These are phyloP conservation scores for Talaromyces rugulosus DNA, from an alignment of 2,329 filamentous ascomycete species.

Conservation along the genomic window DNA sequence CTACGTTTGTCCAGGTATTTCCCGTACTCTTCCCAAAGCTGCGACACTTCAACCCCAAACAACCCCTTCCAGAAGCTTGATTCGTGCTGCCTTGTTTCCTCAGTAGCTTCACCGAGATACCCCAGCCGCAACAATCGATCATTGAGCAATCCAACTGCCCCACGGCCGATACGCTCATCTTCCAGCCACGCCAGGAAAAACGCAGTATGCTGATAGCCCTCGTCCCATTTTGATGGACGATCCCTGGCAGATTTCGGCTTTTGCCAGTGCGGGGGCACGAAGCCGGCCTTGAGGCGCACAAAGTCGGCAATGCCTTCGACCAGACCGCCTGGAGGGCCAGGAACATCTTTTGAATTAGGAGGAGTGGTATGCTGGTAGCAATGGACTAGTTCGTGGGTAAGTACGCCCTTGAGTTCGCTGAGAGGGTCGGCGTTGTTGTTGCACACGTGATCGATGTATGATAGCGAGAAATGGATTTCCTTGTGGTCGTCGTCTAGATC, in stretches of 20 bases:
- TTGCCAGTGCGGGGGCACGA: slow-evolving; percentile 82
- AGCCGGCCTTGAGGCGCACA: slow-evolving; percentile 70
- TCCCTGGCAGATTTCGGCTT: slow-evolving; percentile 43
- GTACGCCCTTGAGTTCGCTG: slow-evolving; percentile 72
- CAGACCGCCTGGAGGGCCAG: slow-evolving; percentile 61
- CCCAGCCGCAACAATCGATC: slow-evolving; percentile 33
- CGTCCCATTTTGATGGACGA: slow-evolving; percentile 67
- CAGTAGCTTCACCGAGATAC: slow-evolving; percentile 26
- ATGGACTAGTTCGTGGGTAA: slow-evolving; percentile 92
- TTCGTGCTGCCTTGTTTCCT: background rate
- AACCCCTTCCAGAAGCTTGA: slow-evolving; percentile 42
- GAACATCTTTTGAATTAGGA: slow-evolving; percentile 28
- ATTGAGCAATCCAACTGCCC: slow-evolving; percentile 59
- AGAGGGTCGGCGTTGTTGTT: slow-evolving; percentile 23
- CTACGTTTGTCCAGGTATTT: slow-evolving; percentile 38
- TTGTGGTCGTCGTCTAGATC: slow-evolving; percentile 83
- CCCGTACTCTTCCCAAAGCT: slow-evolving; percentile 73
- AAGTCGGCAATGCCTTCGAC: slow-evolving; percentile 93
- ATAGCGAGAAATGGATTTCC: slow-evolving; percentile 81
- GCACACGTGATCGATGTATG: slow-evolving; percentile 57
- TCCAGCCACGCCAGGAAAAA: slow-evolving; percentile 90
- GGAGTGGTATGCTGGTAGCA: slow-evolving; percentile 79
- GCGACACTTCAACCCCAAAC: slow-evolving; percentile 60
- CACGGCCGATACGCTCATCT: slow-evolving; percentile 59
- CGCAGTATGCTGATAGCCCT: slow-evolving; percentile 83